Percentiles rank a stretch among this genome's conserved stretches.
These are phyloP conservation scores for Zygoascus tannicola DNA, from an alignment of 805 yeast genomes.

Conservation along the genomic window DNA sequence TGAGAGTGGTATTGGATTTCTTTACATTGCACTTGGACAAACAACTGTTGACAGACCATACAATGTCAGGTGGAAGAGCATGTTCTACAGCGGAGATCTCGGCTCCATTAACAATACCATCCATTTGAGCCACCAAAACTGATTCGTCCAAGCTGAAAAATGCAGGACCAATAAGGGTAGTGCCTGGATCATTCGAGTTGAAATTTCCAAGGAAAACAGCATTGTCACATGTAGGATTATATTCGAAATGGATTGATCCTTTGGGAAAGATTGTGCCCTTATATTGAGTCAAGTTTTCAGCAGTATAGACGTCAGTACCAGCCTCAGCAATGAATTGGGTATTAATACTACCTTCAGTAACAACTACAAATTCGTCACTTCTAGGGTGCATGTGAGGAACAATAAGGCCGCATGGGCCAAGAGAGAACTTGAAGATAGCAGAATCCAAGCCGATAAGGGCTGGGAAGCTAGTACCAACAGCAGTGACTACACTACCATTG, in stretches of 20 bases:
- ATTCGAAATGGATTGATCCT: slow-evolving; percentile 15
- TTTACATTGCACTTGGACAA: slow-evolving; percentile 7
- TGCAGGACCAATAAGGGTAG: slow-evolving; percentile 12
- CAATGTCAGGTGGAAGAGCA: slow-evolving; percentile 11
- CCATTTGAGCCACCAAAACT: slow-evolving; percentile 9
- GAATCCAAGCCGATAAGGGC: slow-evolving; percentile 12
- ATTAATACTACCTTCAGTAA: slow-evolving; percentile 12
- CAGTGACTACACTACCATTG: slow-evolving; percentile 10
- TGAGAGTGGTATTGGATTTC: background rate
- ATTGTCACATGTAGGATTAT: slow-evolving; percentile 15
- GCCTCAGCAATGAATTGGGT: slow-evolving; percentile 16
- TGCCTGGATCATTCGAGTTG: slow-evolving; percentile 15
- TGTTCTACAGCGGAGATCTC: slow-evolving; percentile 7
- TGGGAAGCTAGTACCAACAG: slow-evolving; percentile 13
- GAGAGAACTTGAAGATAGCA: slow-evolving; percentile 11
- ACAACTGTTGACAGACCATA: slow-evolving; percentile 12
- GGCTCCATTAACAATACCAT: slow-evolving; percentile 9
- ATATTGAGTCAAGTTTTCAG: slow-evolving; percentile 3
- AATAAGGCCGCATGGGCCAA: slow-evolving; percentile 16
- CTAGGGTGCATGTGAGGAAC: slow-evolving; percentile 16
- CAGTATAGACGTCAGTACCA: slow-evolving; percentile 11
- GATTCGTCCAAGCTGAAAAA: slow-evolving; percentile 14
- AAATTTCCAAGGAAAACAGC: slow-evolving; percentile 13
- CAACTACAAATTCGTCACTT: slow-evolving; percentile 13
- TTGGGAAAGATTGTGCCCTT: slow-evolving; percentile 15